Base-by-base conservation (phyloP, 345 rosid genomes). In the Murraya paniculata region DNA sequence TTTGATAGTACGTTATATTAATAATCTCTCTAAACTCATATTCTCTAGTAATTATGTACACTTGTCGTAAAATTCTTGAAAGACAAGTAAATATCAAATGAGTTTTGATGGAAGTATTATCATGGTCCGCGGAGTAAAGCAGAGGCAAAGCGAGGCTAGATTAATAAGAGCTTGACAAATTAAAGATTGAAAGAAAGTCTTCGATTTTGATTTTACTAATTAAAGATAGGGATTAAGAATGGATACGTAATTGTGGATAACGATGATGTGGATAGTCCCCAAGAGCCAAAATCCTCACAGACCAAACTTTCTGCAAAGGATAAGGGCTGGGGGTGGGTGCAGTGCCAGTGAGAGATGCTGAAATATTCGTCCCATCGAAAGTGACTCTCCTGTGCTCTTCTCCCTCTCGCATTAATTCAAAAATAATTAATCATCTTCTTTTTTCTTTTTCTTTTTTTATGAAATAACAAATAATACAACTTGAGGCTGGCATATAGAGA, bases 261-360 rank as follows among this genome's bases (percentile, higher is more conserved):
- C 25, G 79, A 62, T 81, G 82, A 76, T 58, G 81, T 76, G 84
- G 72, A 58, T 31, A 75, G 9, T 74, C 72, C 75, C 35, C 30
- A 25, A 58, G 39, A 55, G 31, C 62, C 35, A 25, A 62, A 57
- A 58, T 31, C n/a, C 38, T 2, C 4, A 2, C 9, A 22, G 71
- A 8, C 59, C 50, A 59, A 79, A 67, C 16, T 16, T 67, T 38
- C 18, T 9, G 4, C 71, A 7, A 50, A 45, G 74, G 66, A 76
- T 72, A 68, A 60, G 64, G 48, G 16, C 18, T 45, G 67, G 64
- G 5, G 10, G 2, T 4, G 4, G 38, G 8, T 25, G 6, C 33
- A 31, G 48, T 2, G 48, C 4, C 33, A 31, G 48, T 2, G 48
- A 21, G 66, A 56, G 74, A 64, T 30, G 22, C 16, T 6, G 56